Evolutionary conservation across 2,329 filamentous ascomycete genomes (phyloP).

Genomic region (Thermothelomyces thermophilus): DNA sequence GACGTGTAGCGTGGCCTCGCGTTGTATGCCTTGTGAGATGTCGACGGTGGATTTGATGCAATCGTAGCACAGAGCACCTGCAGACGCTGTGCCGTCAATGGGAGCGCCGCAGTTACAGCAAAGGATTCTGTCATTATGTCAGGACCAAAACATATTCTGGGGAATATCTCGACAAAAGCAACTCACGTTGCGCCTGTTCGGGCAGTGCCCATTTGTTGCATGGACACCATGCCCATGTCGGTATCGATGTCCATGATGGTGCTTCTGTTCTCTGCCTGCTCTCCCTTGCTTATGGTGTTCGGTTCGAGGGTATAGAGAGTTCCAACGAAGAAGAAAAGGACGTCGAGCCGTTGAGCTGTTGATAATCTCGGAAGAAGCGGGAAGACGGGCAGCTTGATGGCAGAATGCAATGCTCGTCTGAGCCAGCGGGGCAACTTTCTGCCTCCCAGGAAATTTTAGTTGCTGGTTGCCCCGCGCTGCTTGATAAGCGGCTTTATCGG

Average conservation of each 20-base stretch:
- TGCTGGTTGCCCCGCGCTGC: conserved; percentile 23
- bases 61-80: conserved; percentile 88
- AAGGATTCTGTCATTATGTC: conserved; percentile 58
- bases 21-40: conserved; percentile 83
- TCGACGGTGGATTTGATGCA: conserved; percentile 89
- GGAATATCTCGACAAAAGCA: neutral
- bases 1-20: conserved; percentile 83
- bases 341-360: too few species aligned
- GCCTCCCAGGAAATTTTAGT: conserved; percentile 20
- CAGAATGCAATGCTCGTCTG: neutral
- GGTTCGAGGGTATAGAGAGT: neutral
- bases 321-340: too few species aligned
- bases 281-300: neutral
- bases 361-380: neutral
- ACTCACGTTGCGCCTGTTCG: conserved; percentile 30
- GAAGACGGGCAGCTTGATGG: neutral
- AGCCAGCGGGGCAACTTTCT: conserved; percentile 18
- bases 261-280: neutral
- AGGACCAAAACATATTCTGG: neutral
- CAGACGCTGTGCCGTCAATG: conserved; percentile 82
- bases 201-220: conserved; percentile 19
- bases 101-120: conserved; percentile 97
- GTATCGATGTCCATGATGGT: conserved; percentile 29
- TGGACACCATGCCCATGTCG: conserved; percentile 27
- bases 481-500: conserved; percentile 26